phyloP scores from a whole-genome alignment of 768 basidiomycete genomes.

The Lanmaoa pseudosensibilis region DNA sequence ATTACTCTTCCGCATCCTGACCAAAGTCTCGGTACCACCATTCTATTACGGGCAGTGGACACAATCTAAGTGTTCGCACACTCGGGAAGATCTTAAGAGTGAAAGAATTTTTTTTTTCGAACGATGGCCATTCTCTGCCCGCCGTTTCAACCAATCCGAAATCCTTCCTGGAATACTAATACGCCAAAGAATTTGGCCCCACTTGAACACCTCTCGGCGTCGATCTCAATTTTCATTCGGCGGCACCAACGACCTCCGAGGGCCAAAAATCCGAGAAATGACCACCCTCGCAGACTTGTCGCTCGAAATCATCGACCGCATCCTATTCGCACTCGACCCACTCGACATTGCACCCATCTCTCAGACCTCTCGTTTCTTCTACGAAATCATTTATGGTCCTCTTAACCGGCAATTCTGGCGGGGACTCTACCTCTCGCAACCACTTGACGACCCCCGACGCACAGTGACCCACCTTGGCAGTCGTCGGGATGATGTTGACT shows the following conservation, averaged over 20 bases:
- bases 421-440: constrained; percentile 58
- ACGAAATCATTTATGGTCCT: constrained; percentile 48
- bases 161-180: constrained; percentile 10
- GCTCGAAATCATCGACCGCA: constrained; percentile 57
- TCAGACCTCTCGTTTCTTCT: constrained; percentile 47
- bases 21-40: neutral
- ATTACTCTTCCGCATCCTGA: neutral
- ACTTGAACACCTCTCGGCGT: neutral
- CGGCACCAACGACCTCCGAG: neutral
- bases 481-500: constrained; percentile 39
- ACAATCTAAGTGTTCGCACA: neutral
- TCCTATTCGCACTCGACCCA: constrained; percentile 60
- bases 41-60: constrained; percentile 4
- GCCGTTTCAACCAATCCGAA: constrained; percentile 16
- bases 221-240: neutral
- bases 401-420: constrained; percentile 54
- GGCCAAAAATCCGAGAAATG: constrained; percentile 1
- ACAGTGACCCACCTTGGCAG: constrained; percentile 41
- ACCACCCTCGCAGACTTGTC: constrained; percentile 44
- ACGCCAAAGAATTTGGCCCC: neutral
- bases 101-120: constrained; percentile 33
- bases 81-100: constrained; percentile 2
- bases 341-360: constrained; percentile 54
- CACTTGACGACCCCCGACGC: constrained; percentile 63
- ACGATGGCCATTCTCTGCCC: constrained; percentile 16